These are phyloP conservation scores for Gremmenia infestans DNA, from an alignment of 2,329 filamentous ascomycete genomes.

Conservation along the genomic window DNA sequence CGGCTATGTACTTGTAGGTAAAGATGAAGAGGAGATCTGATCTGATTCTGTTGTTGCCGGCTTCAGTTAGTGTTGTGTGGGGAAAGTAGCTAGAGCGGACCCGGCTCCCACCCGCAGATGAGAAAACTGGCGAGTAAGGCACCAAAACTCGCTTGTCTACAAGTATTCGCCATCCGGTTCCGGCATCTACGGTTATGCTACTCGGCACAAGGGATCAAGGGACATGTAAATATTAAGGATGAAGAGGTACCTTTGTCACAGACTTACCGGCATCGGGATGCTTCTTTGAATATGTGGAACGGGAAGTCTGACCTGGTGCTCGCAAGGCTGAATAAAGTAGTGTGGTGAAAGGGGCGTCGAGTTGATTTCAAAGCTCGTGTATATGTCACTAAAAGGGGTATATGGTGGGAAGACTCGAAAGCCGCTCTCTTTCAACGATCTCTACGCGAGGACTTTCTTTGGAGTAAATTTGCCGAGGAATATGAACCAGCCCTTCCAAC, in stretches of 20 bases:
- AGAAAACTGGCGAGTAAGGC: too few species aligned
- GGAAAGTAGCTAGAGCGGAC: constrained; percentile 4
- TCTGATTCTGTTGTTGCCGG: background rate
- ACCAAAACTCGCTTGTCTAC: too few species aligned
- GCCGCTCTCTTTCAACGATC: too few species aligned
- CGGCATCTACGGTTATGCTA: background rate
- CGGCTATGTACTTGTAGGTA: background rate
- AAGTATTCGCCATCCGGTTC: background rate
- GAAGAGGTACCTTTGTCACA: background rate
- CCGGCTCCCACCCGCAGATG: background rate
- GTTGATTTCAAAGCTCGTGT: too few species aligned
- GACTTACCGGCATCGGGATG: background rate
- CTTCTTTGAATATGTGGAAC: background rate
- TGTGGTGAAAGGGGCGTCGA: too few species aligned
- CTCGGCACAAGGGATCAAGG: constrained; percentile 9
- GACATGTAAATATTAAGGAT: background rate
- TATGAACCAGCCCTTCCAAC: too few species aligned
- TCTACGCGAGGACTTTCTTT: too few species aligned
- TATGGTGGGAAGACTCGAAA: too few species aligned
- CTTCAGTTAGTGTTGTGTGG: constrained; percentile 9
- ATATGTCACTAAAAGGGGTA: too few species aligned
- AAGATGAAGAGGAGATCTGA: background rate
- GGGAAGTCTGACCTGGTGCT: background rate
- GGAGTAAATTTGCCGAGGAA: too few species aligned
- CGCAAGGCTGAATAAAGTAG: background rate